Evolutionary conservation across 2,329 filamentous ascomycete genomes (phyloP).

Genomic region (Raffaelea arxii): DNA sequence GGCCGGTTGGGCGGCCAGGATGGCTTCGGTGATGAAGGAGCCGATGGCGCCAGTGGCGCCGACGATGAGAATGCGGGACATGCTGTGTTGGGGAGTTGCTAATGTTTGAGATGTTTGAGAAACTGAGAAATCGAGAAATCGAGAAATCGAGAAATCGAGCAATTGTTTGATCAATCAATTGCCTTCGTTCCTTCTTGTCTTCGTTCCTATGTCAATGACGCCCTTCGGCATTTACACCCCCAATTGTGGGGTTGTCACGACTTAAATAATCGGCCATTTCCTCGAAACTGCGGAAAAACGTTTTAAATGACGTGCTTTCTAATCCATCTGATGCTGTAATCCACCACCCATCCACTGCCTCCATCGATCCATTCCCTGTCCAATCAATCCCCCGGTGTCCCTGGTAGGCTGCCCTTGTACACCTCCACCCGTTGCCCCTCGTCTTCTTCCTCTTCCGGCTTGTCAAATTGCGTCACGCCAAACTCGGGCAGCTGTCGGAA

Average conservation of each 20-base stretch:
- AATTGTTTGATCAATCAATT: too few species aligned
- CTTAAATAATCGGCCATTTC: too few species aligned
- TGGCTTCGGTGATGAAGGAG: slow-evolving; percentile 22
- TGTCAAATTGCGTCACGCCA: slow-evolving; percentile 45
- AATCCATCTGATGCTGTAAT: background rate
- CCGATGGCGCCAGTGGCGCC: slow-evolving; percentile 29
- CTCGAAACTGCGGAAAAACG: too few species aligned
- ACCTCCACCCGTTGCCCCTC: slow-evolving; percentile 21
- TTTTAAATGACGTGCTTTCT: background rate
- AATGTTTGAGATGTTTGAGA: too few species aligned
- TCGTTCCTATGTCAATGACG: too few species aligned
- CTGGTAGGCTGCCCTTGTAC: slow-evolving; percentile 23
- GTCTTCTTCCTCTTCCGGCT: slow-evolving; percentile 35
- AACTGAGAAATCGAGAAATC: too few species aligned
- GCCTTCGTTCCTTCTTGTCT: too few species aligned
- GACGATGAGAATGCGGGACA: slow-evolving; percentile 16
- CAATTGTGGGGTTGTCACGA: too few species aligned
- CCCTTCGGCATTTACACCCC: too few species aligned
- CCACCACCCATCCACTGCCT: too few species aligned
- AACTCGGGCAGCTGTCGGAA: slow-evolving; percentile 38
- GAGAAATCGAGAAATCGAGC: too few species aligned
- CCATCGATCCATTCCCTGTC: background rate
- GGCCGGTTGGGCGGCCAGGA: slow-evolving; percentile 20
- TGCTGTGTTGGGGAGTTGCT: too few species aligned
- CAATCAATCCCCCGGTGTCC: slow-evolving; percentile 14